phyloP scores from a whole-genome alignment of 495 filamentous ascomycete genomes.

The Podospora pseudoanserina region DNA sequence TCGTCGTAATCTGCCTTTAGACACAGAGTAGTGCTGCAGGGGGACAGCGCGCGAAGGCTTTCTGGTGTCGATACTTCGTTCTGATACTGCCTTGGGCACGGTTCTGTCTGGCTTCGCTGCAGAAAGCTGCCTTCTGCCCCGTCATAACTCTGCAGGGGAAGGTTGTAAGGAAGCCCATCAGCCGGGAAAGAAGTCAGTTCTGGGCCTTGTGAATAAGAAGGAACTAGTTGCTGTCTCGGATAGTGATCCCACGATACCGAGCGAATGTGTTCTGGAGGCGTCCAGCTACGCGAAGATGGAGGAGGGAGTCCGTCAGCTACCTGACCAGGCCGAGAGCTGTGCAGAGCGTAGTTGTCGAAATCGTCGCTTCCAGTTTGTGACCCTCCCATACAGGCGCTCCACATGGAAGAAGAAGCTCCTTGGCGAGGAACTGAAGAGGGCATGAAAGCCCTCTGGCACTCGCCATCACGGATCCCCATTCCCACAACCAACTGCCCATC shows the following conservation, averaged over 20 bases:
- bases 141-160: constrained; percentile 12
- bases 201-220: not conserved
- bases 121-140: constrained; percentile 13
- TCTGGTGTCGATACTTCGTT: constrained; percentile 16
- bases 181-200: constrained; percentile 16
- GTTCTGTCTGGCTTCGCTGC: constrained; percentile 18
- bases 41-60: constrained; percentile 16
- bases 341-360: constrained; percentile 30
- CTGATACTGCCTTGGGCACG: constrained; percentile 16
- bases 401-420: constrained; percentile 10
- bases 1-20: constrained; percentile 16
- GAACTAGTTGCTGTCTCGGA: constrained; percentile 2
- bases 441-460: constrained; percentile 15
- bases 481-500: constrained; percentile 9
- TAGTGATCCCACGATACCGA: constrained; percentile 21
- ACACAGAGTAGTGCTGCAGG: constrained; percentile 23
- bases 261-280: constrained; percentile 26
- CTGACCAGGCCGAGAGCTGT: constrained; percentile 19
- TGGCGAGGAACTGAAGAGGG: constrained; percentile 11
- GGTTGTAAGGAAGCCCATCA: constrained; percentile 4
- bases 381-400: constrained; percentile 19
- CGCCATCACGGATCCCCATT: constrained; percentile 13
- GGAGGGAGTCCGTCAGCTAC: constrained; percentile 11
- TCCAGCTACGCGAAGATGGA: constrained; percentile 31
- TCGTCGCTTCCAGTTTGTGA: constrained; percentile 20